A percentile compares a stretch with the other conserved stretches of the same genome.
Evolutionary conservation across 805 yeast species (phyloP).

Genomic region (Nakazawaea siamensis): DNA sequence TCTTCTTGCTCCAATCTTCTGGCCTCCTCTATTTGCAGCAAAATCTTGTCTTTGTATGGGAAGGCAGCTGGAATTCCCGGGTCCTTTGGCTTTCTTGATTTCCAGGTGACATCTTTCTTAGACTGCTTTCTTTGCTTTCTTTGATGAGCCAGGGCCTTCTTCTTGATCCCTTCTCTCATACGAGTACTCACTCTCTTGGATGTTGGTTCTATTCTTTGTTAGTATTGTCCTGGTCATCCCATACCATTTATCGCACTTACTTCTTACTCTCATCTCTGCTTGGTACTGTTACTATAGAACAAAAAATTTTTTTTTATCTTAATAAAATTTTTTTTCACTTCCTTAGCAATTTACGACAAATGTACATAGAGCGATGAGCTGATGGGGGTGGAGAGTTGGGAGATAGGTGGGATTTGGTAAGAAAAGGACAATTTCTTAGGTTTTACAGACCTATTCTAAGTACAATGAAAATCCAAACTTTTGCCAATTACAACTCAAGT

Average conservation of each 20-base stretch:
- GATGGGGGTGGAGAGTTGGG: no score
- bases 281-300: background rate
- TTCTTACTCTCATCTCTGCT: conserved; percentile 29
- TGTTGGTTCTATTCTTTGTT: conserved; percentile 57
- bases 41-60: conserved; percentile 85
- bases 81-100: conserved; percentile 72
- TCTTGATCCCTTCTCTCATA: conserved; percentile 92
- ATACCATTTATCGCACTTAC: background rate
- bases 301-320: background rate
- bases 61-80: conserved; percentile 93
- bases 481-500: no score
- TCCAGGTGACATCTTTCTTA: conserved; percentile 93
- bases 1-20: conserved; percentile 36
- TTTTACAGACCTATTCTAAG: no score
- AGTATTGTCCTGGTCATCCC: background rate
- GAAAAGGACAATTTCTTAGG: no score
- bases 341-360: background rate
- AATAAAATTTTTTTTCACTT: no score
- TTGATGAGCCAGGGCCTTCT: conserved; percentile 88
- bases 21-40: conserved; percentile 60
- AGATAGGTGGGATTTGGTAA: no score
- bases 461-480: no score
- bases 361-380: no score
- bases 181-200: conserved; percentile 89
- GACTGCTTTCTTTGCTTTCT: conserved; percentile 76